These are phyloP conservation scores for Tilletia horrida DNA, from an alignment of 1,284 basidiomycete genomes.

Conservation along the genomic window DNA sequence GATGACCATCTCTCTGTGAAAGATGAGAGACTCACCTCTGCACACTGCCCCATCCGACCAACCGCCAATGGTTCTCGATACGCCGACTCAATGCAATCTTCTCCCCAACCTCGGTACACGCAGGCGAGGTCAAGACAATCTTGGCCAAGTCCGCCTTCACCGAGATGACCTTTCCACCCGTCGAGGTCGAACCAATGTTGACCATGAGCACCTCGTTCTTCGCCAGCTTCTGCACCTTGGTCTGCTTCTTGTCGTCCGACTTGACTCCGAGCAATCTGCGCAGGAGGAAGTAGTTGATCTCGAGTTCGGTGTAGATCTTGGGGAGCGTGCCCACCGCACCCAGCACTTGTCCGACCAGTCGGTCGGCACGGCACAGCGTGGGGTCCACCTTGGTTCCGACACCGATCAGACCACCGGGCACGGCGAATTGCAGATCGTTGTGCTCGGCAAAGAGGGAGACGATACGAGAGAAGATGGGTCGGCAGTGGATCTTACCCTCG, in stretches of 20 bases:
- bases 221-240: slow-evolving; percentile 79
- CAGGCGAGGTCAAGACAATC: slow-evolving; percentile 53
- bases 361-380: slow-evolving; percentile 92
- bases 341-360: slow-evolving; percentile 91
- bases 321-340: slow-evolving; percentile 90
- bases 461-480: slow-evolving; percentile 88
- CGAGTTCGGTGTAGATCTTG: slow-evolving; percentile 84
- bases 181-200: slow-evolving; percentile 57
- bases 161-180: slow-evolving; percentile 48
- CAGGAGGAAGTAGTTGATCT: slow-evolving; percentile 65
- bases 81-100: slow-evolving; percentile 52
- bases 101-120: slow-evolving; percentile 54
- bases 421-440: slow-evolving; percentile 89
- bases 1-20: not conserved
- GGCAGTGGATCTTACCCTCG: slow-evolving; percentile 83
- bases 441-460: slow-evolving; percentile 89
- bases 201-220: slow-evolving; percentile 81
- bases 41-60: slow-evolving; percentile 59
- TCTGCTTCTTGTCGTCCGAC: slow-evolving; percentile 97
- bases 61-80: slow-evolving; percentile 85
- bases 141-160: slow-evolving; percentile 53
- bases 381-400: slow-evolving; percentile 96
- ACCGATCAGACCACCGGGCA: slow-evolving; percentile 95
- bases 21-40: slow-evolving; percentile 21
- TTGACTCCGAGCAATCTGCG: slow-evolving; percentile 95